These are phyloP conservation scores for Aleurites moluccanus DNA, from an alignment of 441 rosid species.

Conservation along the genomic window DNA sequence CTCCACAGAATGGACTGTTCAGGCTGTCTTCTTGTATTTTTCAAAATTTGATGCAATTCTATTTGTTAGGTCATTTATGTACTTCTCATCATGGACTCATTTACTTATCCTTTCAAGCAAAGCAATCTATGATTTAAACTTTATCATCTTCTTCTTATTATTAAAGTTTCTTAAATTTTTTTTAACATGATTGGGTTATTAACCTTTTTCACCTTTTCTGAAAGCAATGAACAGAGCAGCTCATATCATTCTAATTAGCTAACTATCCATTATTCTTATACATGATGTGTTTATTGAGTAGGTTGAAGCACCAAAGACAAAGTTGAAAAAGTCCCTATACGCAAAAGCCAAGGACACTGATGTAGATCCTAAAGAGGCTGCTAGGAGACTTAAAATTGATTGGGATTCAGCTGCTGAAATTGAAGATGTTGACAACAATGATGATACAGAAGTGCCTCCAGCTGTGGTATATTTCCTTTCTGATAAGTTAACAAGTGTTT, in stretches of 20 bases:
- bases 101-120: background rate
- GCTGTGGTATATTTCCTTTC: constrained; percentile 62
- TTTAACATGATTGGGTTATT: background rate
- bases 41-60: background rate
- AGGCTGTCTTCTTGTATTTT: background rate
- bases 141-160: background rate
- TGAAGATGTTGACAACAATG: constrained; percentile 50
- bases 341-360: constrained; percentile 90
- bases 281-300: constrained; percentile 26
- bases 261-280: background rate
- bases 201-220: background rate
- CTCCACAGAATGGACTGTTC: background rate
- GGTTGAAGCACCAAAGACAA: constrained; percentile 66
- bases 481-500: constrained; percentile 1
- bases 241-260: background rate
- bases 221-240: background rate
- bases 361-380: constrained; percentile 68
- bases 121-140: background rate
- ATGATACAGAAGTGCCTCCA: constrained; percentile 67
- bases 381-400: constrained; percentile 80
- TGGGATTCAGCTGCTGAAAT: constrained; percentile 97
- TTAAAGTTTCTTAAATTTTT: background rate
- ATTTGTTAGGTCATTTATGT: background rate
- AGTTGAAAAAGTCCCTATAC: constrained; percentile 66
- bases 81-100: background rate